Conservation (phyloP, 1,139 yeast species). For the Waltiozyma sp. region DNA sequence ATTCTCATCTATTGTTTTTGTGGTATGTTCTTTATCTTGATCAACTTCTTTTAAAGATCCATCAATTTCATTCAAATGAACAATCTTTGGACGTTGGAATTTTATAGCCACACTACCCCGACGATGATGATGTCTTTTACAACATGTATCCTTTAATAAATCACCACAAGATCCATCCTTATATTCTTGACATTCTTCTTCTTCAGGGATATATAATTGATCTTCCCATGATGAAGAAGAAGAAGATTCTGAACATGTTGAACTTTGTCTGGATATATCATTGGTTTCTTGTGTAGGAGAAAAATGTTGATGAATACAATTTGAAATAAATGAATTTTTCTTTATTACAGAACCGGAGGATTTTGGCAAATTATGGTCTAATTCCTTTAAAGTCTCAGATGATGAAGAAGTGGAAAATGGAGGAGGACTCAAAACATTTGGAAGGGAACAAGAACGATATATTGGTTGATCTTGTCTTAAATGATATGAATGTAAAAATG, state of each 20-base stretch:
- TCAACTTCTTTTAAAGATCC: not conserved
- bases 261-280: not conserved
- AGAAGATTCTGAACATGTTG: not conserved
- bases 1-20: too few relatives aligned
- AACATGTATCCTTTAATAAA: conserved; percentile 1
- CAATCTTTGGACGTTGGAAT: conserved; percentile 11
- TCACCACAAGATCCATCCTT: too few relatives aligned
- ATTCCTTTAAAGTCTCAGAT: not conserved
- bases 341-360: not conserved
- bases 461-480: not conserved
- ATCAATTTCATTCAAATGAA: conserved; percentile 1
- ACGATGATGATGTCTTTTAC: conserved; percentile 19
- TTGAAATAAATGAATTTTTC: not conserved
- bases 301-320: not conserved
- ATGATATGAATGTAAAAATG: not conserved
- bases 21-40: too few relatives aligned
- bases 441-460: not conserved
- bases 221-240: not conserved
- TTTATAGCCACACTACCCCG: conserved; percentile 18
- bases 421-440: not conserved
- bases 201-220: not conserved
- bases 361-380: not conserved
- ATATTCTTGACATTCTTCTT: not conserved
- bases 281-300: not conserved
- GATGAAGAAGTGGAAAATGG: not conserved